Percentiles rank a stretch among this genome's conserved stretches.
phyloP scores from a whole-genome alignment of 768 basidiomycete genomes.

The Gyrodon lividus region DNA sequence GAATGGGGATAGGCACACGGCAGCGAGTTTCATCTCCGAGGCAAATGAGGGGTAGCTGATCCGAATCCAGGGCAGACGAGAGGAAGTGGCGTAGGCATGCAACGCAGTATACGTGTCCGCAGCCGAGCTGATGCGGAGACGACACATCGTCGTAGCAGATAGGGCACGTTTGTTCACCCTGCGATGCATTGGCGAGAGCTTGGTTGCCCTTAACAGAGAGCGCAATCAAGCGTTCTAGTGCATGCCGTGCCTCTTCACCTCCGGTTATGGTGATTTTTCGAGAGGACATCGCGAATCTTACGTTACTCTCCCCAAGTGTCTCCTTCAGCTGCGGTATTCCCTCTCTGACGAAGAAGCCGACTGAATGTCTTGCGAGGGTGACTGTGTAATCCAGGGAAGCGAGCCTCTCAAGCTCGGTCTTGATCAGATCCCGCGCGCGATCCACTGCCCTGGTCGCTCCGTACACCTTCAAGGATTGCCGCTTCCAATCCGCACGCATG shows the following conservation, averaged over 20 bases:
- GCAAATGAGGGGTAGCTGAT: slow-evolving; percentile 65
- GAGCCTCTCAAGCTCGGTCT: slow-evolving; percentile 47
- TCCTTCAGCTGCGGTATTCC: slow-evolving; percentile 53
- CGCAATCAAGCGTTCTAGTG: slow-evolving; percentile 43
- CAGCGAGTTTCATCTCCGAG: slow-evolving; percentile 66
- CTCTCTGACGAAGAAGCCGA: slow-evolving; percentile 50
- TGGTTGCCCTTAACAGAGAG: slow-evolving; percentile 34
- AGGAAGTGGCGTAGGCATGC: slow-evolving; percentile 60
- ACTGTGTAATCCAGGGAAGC: slow-evolving; percentile 42
- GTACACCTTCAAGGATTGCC: slow-evolving; percentile 44
- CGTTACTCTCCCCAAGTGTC: slow-evolving; percentile 52
- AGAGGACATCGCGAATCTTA: slow-evolving; percentile 42
- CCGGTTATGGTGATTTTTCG: slow-evolving; percentile 52
- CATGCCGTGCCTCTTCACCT: slow-evolving; percentile 53
- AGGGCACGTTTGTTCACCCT: slow-evolving; percentile 40
- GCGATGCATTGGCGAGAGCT: background rate
- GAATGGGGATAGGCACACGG: slow-evolving; percentile 49
- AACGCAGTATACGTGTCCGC: slow-evolving; percentile 68
- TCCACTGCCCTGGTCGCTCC: slow-evolving; percentile 41
- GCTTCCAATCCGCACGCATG: slow-evolving; percentile 47
- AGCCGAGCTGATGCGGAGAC: slow-evolving; percentile 50
- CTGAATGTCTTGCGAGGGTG: slow-evolving; percentile 36
- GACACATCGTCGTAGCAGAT: slow-evolving; percentile 48
- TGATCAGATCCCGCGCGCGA: slow-evolving; percentile 44
- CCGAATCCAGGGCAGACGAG: slow-evolving; percentile 50